Base-by-base conservation (phyloP, 345 rosid genomes). In the Eucalyptus paniculata region DNA sequence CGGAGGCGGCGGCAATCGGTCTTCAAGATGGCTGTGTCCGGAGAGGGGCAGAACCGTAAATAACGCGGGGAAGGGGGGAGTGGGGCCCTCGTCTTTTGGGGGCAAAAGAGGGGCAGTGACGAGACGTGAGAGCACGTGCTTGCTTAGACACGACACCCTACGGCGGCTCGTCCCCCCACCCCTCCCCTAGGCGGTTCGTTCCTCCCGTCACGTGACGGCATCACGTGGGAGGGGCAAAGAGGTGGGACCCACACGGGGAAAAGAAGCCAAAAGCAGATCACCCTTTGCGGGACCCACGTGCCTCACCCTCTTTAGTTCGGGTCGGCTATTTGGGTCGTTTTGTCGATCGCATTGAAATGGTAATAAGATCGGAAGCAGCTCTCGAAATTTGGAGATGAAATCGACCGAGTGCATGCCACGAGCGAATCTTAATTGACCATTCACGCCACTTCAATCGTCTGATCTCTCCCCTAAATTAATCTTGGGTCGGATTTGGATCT, bases 61-160 rank as follows among this genome's bases (percentile, higher is more conserved):
- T 23, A 13, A 14, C 15, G 50, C 9, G 8, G 34, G 65, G 50
- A 21, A n/a, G 15, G 42, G 32, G 53, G 32, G 32, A 9, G 34
- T 13, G 51, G 56, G 81, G 49, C 80, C 88, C 65, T 1, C 3
- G 28, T 4, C n/a, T 60, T 60, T 56, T 11, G 11, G 60, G 12
- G 67, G 67, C 67, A 60, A 28, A 58, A 24, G 13, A 4, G 34
- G 24, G 50, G n/a, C 19, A 44, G 53, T 28, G 50, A 23, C 44
- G 32, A 53, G 90, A 89, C 90, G 92, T 89, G 92, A 88, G 87
- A 62, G 92, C 94, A 93, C 94, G 93, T 93, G 93, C 86, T 14
- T 77, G 67, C 12, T 12, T 53, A 19, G 56, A 19, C 56, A 53
- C 56, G 56, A 53, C 56, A 53, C 56, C 10, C 56, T 53, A 53